Conservation (phyloP, 768 basidiomycete genomes). For the Tricholoma terreum region DNA sequence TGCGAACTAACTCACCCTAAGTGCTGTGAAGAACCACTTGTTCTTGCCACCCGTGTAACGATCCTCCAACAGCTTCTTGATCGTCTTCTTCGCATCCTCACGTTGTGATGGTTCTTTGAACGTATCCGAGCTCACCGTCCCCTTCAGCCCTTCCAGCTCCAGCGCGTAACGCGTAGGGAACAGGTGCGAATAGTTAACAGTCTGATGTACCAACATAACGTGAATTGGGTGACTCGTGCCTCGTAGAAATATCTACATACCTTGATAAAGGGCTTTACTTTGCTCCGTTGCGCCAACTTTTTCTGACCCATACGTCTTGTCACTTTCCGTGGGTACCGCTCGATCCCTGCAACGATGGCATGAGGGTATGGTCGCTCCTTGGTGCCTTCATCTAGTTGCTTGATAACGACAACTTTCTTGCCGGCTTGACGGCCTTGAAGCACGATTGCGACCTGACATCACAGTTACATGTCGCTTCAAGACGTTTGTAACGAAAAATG, state of each 20-base stretch:
- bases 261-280: constrained; percentile 99
- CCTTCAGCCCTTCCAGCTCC: constrained; percentile 94
- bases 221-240: not conserved
- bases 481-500: constrained; percentile 1
- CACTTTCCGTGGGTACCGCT: constrained; percentile 97
- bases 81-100: constrained; percentile 90
- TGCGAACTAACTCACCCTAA: constrained; percentile 54
- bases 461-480: not conserved
- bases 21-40: constrained; percentile 93
- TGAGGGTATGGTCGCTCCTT: constrained; percentile 97
- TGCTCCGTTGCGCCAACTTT: constrained; percentile 87
- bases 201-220: constrained; percentile 37
- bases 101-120: constrained; percentile 98
- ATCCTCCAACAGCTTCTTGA: constrained; percentile 97
- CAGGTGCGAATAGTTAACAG: constrained; percentile 97
- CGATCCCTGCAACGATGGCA: constrained; percentile 97
- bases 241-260: constrained; percentile 40
- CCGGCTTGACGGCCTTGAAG: constrained; percentile 99
- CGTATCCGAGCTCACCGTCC: constrained; percentile 76
- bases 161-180: constrained; percentile 99
- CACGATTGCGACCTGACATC: constrained; percentile 82
- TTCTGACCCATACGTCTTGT: constrained; percentile 97
- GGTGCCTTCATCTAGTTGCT: constrained; percentile 94
- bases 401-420: constrained; percentile 99
- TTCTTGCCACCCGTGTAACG: constrained; percentile 93